phyloP scores from a whole-genome alignment of 2,329 filamentous ascomycete genomes.

The Cladophialophora psammophila region DNA sequence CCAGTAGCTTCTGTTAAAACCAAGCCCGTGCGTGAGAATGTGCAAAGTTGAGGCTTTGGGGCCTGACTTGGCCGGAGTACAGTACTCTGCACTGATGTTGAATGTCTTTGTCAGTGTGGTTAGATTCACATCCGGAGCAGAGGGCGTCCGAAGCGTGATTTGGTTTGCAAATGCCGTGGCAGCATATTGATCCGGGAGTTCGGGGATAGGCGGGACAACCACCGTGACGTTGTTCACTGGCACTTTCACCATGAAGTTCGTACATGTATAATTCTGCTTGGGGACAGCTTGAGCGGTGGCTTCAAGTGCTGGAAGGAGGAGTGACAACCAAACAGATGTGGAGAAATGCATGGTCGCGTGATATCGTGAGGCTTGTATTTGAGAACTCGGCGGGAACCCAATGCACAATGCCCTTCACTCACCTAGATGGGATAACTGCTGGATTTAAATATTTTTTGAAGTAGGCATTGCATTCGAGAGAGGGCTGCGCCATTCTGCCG shows the following conservation, averaged over 20 bases:
- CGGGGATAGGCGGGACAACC: conserved; percentile 31
- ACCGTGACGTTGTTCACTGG: conserved; percentile 32
- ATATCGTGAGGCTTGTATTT: neutral
- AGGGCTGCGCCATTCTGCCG: neutral
- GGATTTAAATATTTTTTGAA: neutral
- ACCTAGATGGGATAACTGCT: neutral
- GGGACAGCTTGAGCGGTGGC: conserved; percentile 17
- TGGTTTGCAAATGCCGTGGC: conserved; percentile 49
- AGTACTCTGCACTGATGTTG: conserved; percentile 66
- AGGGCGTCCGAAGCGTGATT: conserved; percentile 92
- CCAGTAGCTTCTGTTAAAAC: conserved; percentile 38
- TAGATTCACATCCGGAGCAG: conserved; percentile 59
- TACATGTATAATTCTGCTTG: conserved; percentile 32
- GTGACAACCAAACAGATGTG: conserved; percentile 3
- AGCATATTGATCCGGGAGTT: conserved; percentile 27
- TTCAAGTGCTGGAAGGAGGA: conserved; percentile 17
- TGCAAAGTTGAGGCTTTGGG: conserved; percentile 33
- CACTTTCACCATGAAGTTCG: conserved; percentile 31
- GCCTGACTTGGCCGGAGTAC: conserved; percentile 24
- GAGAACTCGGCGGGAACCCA: neutral
- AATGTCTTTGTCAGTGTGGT: conserved; percentile 90
- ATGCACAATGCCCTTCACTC: neutral
- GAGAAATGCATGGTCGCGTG: conserved; percentile 22
- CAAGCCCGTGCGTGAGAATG: conserved; percentile 33
- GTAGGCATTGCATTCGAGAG: neutral